These are phyloP conservation scores for Yamadazyma tumulicola DNA, from an alignment of 805 yeast species.

Conservation along the genomic window DNA sequence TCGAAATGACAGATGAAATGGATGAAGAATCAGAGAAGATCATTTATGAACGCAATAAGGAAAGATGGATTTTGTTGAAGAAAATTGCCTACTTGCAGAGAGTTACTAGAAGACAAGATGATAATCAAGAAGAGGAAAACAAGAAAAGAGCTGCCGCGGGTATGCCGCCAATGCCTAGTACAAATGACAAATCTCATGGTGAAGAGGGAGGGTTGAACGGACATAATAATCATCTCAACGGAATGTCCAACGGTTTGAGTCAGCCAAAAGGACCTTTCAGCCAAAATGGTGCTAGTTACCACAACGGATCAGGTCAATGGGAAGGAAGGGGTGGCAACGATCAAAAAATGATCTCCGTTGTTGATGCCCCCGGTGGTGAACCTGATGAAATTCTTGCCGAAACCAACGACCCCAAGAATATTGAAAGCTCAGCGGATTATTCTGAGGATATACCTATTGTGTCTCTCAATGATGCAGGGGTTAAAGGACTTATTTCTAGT, in stretches of 20 bases:
- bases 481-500: conserved; percentile 36
- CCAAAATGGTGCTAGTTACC: neutral
- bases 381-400: neutral
- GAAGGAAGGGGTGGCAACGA: neutral
- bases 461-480: conserved; percentile 41
- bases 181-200: neutral
- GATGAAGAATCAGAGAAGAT: conserved; percentile 37
- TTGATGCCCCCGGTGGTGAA: conserved; percentile 7
- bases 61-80: conserved; percentile 70
- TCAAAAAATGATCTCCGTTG: conserved; percentile 9
- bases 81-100: conserved; percentile 68
- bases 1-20: conserved; percentile 29
- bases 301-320: neutral
- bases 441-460: conserved; percentile 37
- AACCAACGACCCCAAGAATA: neutral
- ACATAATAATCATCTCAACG: neutral
- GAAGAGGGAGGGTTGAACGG: neutral
- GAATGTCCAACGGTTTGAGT: neutral
- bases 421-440: conserved; percentile 9
- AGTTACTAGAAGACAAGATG: conserved; percentile 50
- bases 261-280: neutral
- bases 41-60: conserved; percentile 43
- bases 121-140: conserved; percentile 36
- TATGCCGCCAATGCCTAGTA: conserved; percentile 10
- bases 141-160: conserved; percentile 36